These are phyloP conservation scores for Colletotrichum sp. DNA, from an alignment of 2,329 filamentous ascomycete species.

Conservation along the genomic window DNA sequence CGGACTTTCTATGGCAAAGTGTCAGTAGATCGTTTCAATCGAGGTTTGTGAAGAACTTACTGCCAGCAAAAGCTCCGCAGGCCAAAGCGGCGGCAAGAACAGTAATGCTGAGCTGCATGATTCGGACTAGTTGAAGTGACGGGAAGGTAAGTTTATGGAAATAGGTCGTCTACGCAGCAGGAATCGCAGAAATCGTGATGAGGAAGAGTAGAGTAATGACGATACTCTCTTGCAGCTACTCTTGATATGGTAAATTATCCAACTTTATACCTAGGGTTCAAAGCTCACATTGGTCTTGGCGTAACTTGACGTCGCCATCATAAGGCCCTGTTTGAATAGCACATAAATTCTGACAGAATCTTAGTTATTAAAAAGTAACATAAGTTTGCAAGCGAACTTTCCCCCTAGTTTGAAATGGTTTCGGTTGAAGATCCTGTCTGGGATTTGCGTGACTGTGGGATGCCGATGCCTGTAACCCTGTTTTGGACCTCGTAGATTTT, in stretches of 20 bases:
- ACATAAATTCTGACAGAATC: not conserved
- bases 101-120: not conserved
- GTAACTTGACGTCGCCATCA: not conserved
- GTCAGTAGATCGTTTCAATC: not conserved
- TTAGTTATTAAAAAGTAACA: not conserved
- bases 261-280: not conserved
- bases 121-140: not conserved
- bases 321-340: not conserved
- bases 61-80: not conserved
- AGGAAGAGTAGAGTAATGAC: not conserved
- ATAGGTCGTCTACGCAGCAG: not conserved
- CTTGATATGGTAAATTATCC: not conserved
- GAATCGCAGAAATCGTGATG: accelerated
- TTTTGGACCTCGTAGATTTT: not conserved
- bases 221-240: not conserved
- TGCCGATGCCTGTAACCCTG: not conserved
- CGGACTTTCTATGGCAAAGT: not conserved
- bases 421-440: not conserved
- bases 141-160: not conserved
- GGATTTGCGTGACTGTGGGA: not conserved
- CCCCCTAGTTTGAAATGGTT: not conserved
- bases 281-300: not conserved
- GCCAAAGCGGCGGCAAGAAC: not conserved
- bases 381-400: not conserved
- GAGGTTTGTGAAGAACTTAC: accelerated